Conservation (phyloP, 2,329 filamentous ascomycete species). For the Hypoxylon sp. region DNA sequence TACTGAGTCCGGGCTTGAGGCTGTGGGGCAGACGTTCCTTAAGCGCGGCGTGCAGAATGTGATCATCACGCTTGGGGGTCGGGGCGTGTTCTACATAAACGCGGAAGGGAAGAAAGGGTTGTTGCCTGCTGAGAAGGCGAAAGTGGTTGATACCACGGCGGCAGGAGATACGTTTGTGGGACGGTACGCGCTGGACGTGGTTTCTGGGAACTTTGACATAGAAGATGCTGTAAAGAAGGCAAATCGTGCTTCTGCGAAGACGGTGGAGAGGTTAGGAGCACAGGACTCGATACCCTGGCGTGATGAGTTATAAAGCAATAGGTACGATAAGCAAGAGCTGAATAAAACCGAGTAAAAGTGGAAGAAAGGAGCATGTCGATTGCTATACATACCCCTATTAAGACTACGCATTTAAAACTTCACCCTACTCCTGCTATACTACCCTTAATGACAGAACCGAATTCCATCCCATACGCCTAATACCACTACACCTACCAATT, state of each 20-base stretch:
- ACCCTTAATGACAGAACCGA: constrained; percentile 15
- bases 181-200: constrained; percentile 82
- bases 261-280: constrained; percentile 76
- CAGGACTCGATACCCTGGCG: constrained; percentile 77
- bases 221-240: constrained; percentile 72
- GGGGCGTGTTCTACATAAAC: constrained; percentile 79
- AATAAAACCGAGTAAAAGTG: background rate
- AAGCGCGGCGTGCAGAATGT: constrained; percentile 79
- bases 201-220: constrained; percentile 67
- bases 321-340: background rate
- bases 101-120: constrained; percentile 61
- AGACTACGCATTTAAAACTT: constrained; percentile 28
- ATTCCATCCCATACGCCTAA: constrained; percentile 7
- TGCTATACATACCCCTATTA: constrained; percentile 29
- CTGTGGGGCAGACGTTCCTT: constrained; percentile 73
- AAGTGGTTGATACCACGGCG: constrained; percentile 91
- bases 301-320: constrained; percentile 59
- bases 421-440: constrained; percentile 23
- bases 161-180: constrained; percentile 97
- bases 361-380: constrained; percentile 12
- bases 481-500: background rate
- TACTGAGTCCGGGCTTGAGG: constrained; percentile 59
- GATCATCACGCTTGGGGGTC: constrained; percentile 85
- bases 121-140: constrained; percentile 76
- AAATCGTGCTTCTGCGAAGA: constrained; percentile 73